Percentiles rank a stretch among this genome's conserved stretches.
Conservation (phyloP, 2,329 filamentous ascomycete genomes). For the Aspergillus hiratsukae region DNA sequence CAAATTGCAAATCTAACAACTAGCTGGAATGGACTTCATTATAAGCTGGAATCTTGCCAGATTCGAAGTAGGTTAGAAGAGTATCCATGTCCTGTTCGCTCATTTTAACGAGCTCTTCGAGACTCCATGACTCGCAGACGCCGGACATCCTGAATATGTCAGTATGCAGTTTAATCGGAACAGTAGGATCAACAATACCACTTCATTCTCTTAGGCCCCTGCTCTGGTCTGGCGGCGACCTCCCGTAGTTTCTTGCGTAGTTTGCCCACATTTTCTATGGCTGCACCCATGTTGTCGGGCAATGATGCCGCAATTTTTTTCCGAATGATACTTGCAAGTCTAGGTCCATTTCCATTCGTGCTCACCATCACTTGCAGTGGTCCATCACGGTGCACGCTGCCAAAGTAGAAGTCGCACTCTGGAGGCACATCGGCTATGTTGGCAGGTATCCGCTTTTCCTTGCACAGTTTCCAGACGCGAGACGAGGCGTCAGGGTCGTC, state of each 20-base stretch:
- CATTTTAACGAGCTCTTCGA: conserved; percentile 80
- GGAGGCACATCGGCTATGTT: conserved; percentile 97
- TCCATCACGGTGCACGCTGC: conserved; percentile 88
- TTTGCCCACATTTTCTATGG: conserved; percentile 77
- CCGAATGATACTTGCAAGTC: conserved; percentile 80
- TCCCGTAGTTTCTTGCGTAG: conserved; percentile 74
- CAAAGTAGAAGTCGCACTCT: conserved; percentile 99
- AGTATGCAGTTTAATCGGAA: background rate
- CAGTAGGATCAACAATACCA: conserved; percentile 55
- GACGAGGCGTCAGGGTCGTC: conserved; percentile 91
- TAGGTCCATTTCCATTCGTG: conserved; percentile 93
- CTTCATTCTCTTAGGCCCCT: conserved; percentile 83
- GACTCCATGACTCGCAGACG: conserved; percentile 80
- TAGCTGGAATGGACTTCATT: conserved; percentile 27
- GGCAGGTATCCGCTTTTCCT: conserved; percentile 73
- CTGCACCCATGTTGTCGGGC: conserved; percentile 74
- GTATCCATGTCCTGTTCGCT: conserved; percentile 78
- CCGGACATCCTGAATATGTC: conserved; percentile 68
- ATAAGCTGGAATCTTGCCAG: conserved; percentile 35
- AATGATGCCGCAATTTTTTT: conserved; percentile 73
- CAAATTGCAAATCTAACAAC: background rate
- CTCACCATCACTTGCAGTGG: conserved; percentile 98
- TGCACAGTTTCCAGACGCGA: conserved; percentile 89
- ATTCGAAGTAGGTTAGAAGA: conserved; percentile 69
- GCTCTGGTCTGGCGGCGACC: conserved; percentile 65